These are phyloP conservation scores for Trichocomaceae sp. DNA, from an alignment of 2,329 filamentous ascomycete species.

Conservation along the genomic window DNA sequence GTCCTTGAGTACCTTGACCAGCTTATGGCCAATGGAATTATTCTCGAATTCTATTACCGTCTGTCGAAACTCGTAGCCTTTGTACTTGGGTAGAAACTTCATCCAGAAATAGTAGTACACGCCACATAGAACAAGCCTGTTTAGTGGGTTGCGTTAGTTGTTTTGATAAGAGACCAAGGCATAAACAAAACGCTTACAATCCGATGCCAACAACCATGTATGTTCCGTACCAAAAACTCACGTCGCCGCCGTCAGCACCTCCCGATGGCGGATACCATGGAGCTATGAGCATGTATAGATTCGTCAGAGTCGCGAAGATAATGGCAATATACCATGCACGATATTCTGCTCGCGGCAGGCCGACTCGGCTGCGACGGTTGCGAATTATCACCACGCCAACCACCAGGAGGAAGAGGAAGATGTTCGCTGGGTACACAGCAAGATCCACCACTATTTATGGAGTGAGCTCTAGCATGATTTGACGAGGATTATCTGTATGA, in stretches of 20 bases:
- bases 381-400: slow-evolving; percentile 19
- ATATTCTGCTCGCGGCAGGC: slow-evolving; percentile 41
- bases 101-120: slow-evolving; percentile 58
- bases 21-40: slow-evolving; percentile 42
- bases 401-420: slow-evolving; percentile 54
- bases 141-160: neutral
- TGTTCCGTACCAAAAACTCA: slow-evolving; percentile 68
- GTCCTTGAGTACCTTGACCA: slow-evolving; percentile 49
- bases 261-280: slow-evolving; percentile 63
- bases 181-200: slow-evolving; percentile 45
- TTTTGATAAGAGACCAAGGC: neutral
- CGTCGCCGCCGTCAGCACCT: slow-evolving; percentile 55
- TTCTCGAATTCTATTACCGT: slow-evolving; percentile 49
- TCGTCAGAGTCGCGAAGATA: slow-evolving; percentile 53
- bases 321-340: slow-evolving; percentile 54
- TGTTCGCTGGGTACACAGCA: slow-evolving; percentile 50
- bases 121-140: slow-evolving; percentile 47
- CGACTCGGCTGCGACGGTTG: slow-evolving; percentile 1
- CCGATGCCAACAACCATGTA: slow-evolving; percentile 60
- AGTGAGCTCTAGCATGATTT: slow-evolving; percentile 19
- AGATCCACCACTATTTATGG: slow-evolving; percentile 50
- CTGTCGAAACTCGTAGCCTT: slow-evolving; percentile 51
- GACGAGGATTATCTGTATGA: neutral
- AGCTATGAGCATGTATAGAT: slow-evolving; percentile 59
- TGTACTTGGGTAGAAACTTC: slow-evolving; percentile 47